These are phyloP conservation scores for Fusarium zealandicum DNA, from an alignment of 2,329 filamentous ascomycete genomes.

Conservation along the genomic window DNA sequence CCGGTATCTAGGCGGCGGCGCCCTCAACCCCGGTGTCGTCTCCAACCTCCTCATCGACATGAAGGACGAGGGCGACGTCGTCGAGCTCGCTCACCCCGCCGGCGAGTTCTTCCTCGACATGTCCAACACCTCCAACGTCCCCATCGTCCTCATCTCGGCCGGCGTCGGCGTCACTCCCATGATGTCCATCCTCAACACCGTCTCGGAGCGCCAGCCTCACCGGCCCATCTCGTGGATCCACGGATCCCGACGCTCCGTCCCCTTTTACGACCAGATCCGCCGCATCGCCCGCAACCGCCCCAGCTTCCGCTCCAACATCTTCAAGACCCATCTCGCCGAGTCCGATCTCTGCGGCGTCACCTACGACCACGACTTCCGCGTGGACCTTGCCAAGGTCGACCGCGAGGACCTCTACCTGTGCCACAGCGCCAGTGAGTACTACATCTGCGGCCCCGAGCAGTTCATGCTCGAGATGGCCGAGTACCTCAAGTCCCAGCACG, in stretches of 20 bases:
- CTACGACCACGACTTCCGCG: slow-evolving; percentile 51
- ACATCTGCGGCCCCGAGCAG: slow-evolving; percentile 61
- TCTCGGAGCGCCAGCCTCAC: slow-evolving; percentile 53
- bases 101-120: slow-evolving; percentile 67
- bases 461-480: slow-evolving; percentile 61
- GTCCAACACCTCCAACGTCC: slow-evolving; percentile 44
- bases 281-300: slow-evolving; percentile 50
- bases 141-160: slow-evolving; percentile 67
- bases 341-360: slow-evolving; percentile 54
- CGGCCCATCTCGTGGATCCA: slow-evolving; percentile 67
- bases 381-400: slow-evolving; percentile 56
- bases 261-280: slow-evolving; percentile 62
- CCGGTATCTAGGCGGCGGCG: slow-evolving; percentile 37
- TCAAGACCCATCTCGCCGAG: slow-evolving; percentile 57
- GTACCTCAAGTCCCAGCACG: slow-evolving; percentile 51
- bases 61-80: slow-evolving; percentile 65
- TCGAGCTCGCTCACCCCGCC: slow-evolving; percentile 72
- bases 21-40: slow-evolving; percentile 67
- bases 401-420: slow-evolving; percentile 55
- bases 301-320: slow-evolving; percentile 53
- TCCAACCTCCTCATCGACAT: slow-evolving; percentile 73
- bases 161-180: slow-evolving; percentile 68
- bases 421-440: slow-evolving; percentile 59
- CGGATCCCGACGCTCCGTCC: slow-evolving; percentile 58
- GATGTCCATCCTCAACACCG: slow-evolving; percentile 65